Percentiles rank a stretch among this genome's conserved stretches.
phyloP scores from a whole-genome alignment of 331 rosid species.

The Quercus phellos region DNA sequence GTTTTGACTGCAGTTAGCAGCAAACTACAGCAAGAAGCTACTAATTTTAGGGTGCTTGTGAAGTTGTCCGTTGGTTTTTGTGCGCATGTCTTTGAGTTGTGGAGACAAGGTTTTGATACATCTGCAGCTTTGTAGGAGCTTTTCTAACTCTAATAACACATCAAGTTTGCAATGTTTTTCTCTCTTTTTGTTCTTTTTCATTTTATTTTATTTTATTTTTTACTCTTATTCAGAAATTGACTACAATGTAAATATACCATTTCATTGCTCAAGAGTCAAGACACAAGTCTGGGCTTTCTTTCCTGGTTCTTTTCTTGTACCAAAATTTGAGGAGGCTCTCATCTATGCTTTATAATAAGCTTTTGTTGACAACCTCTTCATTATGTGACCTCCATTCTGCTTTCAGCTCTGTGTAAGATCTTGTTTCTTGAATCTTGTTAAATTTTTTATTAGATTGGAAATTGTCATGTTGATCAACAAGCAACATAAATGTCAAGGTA shows the following conservation, averaged over 20 bases:
- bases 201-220: not conserved
- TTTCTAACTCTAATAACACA: slow-evolving; percentile 59
- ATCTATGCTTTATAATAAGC: slow-evolving; percentile 8
- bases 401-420: not conserved
- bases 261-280: slow-evolving; percentile 58
- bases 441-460: not conserved
- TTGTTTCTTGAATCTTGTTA: not conserved
- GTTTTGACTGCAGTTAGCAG: slow-evolving; percentile 42
- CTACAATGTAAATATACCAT: slow-evolving; percentile 65
- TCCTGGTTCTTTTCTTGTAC: slow-evolving; percentile 34
- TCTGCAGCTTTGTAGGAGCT: slow-evolving; percentile 46
- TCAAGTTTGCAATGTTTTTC: slow-evolving; percentile 25
- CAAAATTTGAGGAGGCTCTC: slow-evolving; percentile 15
- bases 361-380: not conserved
- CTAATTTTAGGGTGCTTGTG: slow-evolving; percentile 16
- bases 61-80: slow-evolving; percentile 39
- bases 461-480: not conserved
- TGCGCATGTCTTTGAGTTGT: slow-evolving; percentile 24
- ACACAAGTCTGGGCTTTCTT: slow-evolving; percentile 59
- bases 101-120: slow-evolving; percentile 56
- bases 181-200: slow-evolving; percentile 19
- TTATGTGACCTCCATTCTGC: not conserved
- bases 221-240: slow-evolving; percentile 35
- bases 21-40: slow-evolving; percentile 33
- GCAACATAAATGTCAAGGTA: no score